Percentiles rank a stretch among this genome's conserved stretches.
Conservation (phyloP, 169 alveolate genomes). For the Miamiensis avidus region DNA sequence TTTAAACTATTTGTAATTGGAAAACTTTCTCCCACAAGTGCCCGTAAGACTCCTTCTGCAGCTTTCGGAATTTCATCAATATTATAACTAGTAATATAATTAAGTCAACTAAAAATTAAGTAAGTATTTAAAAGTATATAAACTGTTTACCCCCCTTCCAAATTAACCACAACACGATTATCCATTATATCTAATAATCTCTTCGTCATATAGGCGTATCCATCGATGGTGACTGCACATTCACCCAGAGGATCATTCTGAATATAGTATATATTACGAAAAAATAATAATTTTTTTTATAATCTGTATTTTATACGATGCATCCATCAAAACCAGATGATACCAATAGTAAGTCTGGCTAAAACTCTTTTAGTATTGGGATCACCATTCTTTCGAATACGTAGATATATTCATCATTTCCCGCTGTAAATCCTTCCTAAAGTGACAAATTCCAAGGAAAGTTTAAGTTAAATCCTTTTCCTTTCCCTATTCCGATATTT, state of each 20-base stretch:
- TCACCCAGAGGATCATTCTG: slow-evolving; percentile 70
- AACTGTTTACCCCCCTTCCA: slow-evolving; percentile 71
- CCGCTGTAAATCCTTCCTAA: slow-evolving; percentile 21
- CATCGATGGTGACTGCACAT: slow-evolving; percentile 61
- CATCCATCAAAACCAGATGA: slow-evolving; percentile 79
- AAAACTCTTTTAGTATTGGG: slow-evolving; percentile 65
- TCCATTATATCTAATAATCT: slow-evolving; percentile 45
- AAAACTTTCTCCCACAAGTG: slow-evolving; percentile 38
- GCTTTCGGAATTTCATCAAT: slow-evolving; percentile 53
- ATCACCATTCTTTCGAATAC: slow-evolving; percentile 56
- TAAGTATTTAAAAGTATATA: no score
- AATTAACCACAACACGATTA: slow-evolving; percentile 42
- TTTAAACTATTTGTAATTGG: slow-evolving; percentile 5
- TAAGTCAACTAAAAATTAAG: background rate
- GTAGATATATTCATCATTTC: slow-evolving; percentile 68
- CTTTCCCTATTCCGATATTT: slow-evolving; percentile 60
- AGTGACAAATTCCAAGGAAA: slow-evolving; percentile 67
- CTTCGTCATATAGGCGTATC: slow-evolving; percentile 76
- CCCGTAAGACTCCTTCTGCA: slow-evolving; percentile 57
- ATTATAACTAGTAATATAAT: slow-evolving; percentile 61
- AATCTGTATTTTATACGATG: background rate
- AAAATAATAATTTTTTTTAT: no score
- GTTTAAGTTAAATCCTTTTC: slow-evolving; percentile 61
- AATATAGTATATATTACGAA: slow-evolving; percentile 33
- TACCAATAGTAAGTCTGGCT: slow-evolving; percentile 70